Evolutionary conservation across 345 rosid genomes (phyloP).

Genomic region (Lepidium aucheri): DNA sequence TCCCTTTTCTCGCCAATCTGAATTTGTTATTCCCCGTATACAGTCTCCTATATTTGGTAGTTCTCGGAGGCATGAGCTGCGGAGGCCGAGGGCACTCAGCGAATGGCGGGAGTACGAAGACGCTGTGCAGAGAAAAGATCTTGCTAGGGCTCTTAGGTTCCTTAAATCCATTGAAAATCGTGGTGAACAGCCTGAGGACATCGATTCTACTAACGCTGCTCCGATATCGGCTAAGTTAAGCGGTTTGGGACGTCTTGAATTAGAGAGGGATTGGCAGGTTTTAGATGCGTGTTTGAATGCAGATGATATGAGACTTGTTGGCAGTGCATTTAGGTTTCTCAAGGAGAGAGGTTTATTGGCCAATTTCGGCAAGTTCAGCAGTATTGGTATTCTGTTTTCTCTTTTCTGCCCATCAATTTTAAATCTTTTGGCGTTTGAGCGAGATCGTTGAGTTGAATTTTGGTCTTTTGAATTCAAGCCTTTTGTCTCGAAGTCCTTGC

Average conservation of each 20-base stretch:
- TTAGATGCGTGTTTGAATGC: slow-evolving; percentile 85
- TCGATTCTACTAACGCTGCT: neutral
- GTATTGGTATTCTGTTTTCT: slow-evolving; percentile 40
- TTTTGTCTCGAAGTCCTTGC: too few species aligned
- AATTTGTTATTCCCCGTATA: neutral
- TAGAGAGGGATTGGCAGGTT: slow-evolving; percentile 69
- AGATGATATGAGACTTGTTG: slow-evolving; percentile 85
- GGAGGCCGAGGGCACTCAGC: slow-evolving; percentile 39
- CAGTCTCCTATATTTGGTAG: neutral
- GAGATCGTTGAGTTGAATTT: neutral
- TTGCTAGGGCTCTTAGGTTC: slow-evolving; percentile 69
- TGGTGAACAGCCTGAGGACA: slow-evolving; percentile 5
- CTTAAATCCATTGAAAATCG: slow-evolving; percentile 43
- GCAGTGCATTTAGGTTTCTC: slow-evolving; percentile 57
- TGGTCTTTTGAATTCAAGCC: neutral
- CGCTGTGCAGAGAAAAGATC: slow-evolving; percentile 80
- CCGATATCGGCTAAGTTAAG: slow-evolving; percentile 17
- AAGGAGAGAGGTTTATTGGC: slow-evolving; percentile 57
- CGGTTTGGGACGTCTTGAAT: slow-evolving; percentile 31
- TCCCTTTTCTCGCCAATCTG: neutral
- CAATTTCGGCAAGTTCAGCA: slow-evolving; percentile 62
- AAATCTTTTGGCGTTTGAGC: neutral
- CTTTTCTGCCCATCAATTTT: neutral
- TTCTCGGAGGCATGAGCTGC: neutral
- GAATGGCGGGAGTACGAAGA: slow-evolving; percentile 89